Conservation (phyloP, 202 grass and related monocot species). For the Schoenoplectus tabernaemontani region DNA sequence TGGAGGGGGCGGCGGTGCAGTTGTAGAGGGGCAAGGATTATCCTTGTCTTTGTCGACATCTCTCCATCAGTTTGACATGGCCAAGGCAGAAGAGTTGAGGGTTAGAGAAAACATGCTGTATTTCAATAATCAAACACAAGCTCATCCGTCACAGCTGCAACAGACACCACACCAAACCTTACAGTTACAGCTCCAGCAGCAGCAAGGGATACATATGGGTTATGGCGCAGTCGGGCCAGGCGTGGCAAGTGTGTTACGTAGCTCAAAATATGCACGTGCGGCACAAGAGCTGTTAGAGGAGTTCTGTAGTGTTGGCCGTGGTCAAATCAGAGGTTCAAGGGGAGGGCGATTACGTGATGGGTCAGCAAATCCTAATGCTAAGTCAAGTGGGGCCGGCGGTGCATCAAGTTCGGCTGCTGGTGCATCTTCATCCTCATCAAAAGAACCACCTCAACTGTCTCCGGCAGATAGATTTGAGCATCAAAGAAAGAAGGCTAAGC, state of each 20-base stretch:
- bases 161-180: slow-evolving; percentile 36
- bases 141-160: slow-evolving; percentile 31
- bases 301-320: slow-evolving; percentile 87
- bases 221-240: slow-evolving; percentile 38
- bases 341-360: slow-evolving; percentile 24
- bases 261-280: slow-evolving; percentile 76
- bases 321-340: slow-evolving; percentile 43
- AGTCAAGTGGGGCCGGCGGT: slow-evolving; percentile 19
- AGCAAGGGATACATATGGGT: slow-evolving; percentile 54
- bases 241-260: slow-evolving; percentile 57
- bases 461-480: slow-evolving; percentile 91
- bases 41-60: slow-evolving; percentile 79
- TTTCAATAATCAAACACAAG: slow-evolving; percentile 54
- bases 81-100: slow-evolving; percentile 76
- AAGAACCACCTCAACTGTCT: slow-evolving; percentile 58
- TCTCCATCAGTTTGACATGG: slow-evolving; percentile 85
- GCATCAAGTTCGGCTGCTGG: slow-evolving; percentile 53
- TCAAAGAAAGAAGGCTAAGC: slow-evolving; percentile 96
- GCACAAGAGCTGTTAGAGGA: slow-evolving; percentile 96
- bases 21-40: slow-evolving; percentile 76
- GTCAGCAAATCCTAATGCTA: slow-evolving; percentile 45
- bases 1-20: slow-evolving; percentile 28
- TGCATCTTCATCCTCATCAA: slow-evolving; percentile 50
- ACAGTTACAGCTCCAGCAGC: slow-evolving; percentile 56
- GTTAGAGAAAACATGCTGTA: slow-evolving; percentile 74